A percentile compares a stretch with the other conserved stretches of the same genome.
Conservation (phyloP, 2,329 filamentous ascomycete genomes). For the Colletotrichum chlorophyti region DNA sequence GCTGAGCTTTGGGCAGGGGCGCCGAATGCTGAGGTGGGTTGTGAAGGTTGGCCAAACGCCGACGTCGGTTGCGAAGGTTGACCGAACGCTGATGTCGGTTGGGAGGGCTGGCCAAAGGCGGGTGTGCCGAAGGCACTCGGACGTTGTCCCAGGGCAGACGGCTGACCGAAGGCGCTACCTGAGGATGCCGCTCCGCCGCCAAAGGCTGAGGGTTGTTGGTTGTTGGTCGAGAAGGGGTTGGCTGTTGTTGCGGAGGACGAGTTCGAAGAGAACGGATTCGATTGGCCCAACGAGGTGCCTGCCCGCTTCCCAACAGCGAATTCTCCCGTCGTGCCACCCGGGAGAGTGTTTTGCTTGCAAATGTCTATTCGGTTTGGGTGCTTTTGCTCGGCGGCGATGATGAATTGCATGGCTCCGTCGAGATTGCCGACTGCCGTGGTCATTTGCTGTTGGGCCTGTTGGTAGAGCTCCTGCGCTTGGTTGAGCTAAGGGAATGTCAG, state of each 20-base stretch:
- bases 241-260: conserved; percentile 33
- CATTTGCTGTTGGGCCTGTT: conserved; percentile 74
- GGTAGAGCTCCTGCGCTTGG: conserved; percentile 67
- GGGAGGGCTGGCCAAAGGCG: conserved; percentile 46
- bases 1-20: conserved; percentile 37
- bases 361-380: conserved; percentile 80
- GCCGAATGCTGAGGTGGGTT: conserved; percentile 38
- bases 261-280: conserved; percentile 35
- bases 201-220: conserved; percentile 39
- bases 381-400: conserved; percentile 69
- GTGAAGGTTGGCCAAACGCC: conserved; percentile 35
- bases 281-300: conserved; percentile 40
- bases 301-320: conserved; percentile 49
- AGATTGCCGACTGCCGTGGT: conserved; percentile 73
- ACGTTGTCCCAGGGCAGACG: conserved; percentile 35
- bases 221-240: conserved; percentile 24
- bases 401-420: conserved; percentile 74
- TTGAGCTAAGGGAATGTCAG: conserved; percentile 52
- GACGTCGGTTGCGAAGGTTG: conserved; percentile 41
- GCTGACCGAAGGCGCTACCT: conserved; percentile 39
- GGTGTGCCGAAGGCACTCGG: conserved; percentile 40
- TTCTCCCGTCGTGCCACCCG: conserved; percentile 51
- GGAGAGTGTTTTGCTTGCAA: conserved; percentile 52
- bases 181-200: conserved; percentile 37
- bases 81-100: conserved; percentile 42